These are phyloP conservation scores for Macrophomina pseudophaseolina DNA, from an alignment of 2,329 filamentous ascomycete genomes.

Conservation along the genomic window DNA sequence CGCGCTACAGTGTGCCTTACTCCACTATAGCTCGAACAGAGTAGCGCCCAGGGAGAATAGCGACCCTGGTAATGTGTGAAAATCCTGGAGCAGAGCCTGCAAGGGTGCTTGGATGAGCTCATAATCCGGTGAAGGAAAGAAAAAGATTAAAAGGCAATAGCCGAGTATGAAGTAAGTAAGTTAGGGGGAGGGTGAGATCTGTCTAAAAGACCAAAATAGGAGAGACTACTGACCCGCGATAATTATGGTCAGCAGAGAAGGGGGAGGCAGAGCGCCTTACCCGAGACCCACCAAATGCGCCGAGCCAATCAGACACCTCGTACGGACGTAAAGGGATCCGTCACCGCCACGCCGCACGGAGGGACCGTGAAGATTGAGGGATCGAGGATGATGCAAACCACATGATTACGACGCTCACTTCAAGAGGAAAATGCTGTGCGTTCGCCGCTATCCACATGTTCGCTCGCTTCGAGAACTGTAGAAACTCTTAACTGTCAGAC, in stretches of 20 bases:
- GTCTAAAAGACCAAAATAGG: constrained; percentile 10
- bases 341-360: neutral
- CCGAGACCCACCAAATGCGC: constrained; percentile 3
- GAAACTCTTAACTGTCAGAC: neutral
- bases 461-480: neutral
- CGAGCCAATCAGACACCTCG: neutral
- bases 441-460: neutral
- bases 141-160: neutral
- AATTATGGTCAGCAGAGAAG: constrained; percentile 2
- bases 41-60: constrained; percentile 12
- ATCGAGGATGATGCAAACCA: neutral
- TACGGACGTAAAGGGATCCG: neutral
- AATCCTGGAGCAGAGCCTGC: constrained; percentile 12
- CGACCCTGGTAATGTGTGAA: constrained; percentile 3
- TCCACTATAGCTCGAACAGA: constrained; percentile 15
- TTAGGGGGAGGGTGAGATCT: constrained; percentile 4
- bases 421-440: neutral
- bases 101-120: neutral
- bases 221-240: neutral
- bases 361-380: neutral
- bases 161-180: neutral
- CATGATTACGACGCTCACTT: neutral
- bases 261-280: neutral
- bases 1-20: constrained; percentile 13
- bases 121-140: neutral